Base-by-base conservation (phyloP, 2,329 filamentous ascomycete species). In the Tolypocladium tropicale region DNA sequence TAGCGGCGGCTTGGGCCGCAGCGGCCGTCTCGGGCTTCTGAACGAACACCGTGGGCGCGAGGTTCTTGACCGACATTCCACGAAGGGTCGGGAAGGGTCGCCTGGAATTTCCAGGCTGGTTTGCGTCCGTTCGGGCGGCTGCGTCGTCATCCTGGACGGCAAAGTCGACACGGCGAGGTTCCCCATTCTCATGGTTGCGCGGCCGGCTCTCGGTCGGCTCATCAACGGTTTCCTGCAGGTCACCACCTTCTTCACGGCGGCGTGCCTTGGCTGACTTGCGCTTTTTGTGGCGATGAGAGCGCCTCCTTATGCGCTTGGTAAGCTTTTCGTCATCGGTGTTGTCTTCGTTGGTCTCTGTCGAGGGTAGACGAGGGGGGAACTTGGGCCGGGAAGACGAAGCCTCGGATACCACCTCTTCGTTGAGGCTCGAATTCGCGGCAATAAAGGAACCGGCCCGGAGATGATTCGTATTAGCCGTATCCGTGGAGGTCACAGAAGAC, bases 31-130 rank as follows among this genome's bases (percentile, higher is more conserved):
- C 70, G 2, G 70, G 65, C 6, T 74, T 72, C 57, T 80, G 77
- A 0, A 74, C 75, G 62, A 92, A 91, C 56, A 91, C 86, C 12
- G 84, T 83, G 53, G 88, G 87, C 0, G 88, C 83, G 4, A 92
- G 75, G 51, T 84, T 82, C 64, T 84, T 88, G 54, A 88, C 77
- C 1, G 82, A 85, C 52, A 89, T 74, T 52, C 75, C 77, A 50
- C 84, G 81, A 16, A 87, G 67, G 58, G 70, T 72, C 16, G 76
- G 77, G 65, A 86, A 82, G 1, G 80, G 76, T 53, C 76, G 74
- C 52, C 51, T 61, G 6, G 59, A 48, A 33, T 61, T 48, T 53
- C 57, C 60, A 41, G 58, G 34, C 21, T 68, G 68, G 0, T 61
- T 56, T 4, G 65, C 58, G 32, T 57, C 60, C 10, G 74, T 74